Conservation (phyloP, 176 grass and related monocot genomes). For the Oryza rufipogon region DNA sequence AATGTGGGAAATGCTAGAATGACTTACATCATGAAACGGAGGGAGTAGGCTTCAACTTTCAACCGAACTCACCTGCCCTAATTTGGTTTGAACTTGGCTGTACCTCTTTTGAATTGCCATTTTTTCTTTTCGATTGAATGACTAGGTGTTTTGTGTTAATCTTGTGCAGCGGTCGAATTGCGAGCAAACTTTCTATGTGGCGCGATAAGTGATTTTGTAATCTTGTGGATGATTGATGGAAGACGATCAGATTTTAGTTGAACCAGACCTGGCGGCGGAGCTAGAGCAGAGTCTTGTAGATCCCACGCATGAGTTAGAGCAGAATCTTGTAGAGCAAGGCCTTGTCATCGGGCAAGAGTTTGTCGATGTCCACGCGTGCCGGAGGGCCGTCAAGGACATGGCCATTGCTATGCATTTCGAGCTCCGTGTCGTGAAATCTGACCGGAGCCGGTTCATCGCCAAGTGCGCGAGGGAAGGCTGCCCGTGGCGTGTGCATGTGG, state of each 20-base stretch:
- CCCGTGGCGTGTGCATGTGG: constrained; percentile 84
- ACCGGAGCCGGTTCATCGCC: constrained; percentile 88
- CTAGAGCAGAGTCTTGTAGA: constrained; percentile 46
- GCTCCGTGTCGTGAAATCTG: constrained; percentile 89
- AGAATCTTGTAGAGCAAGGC: constrained; percentile 51
- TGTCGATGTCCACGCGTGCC: constrained; percentile 73
- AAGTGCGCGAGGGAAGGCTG: constrained; percentile 90
- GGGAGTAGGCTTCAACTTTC: no score
- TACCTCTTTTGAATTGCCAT: neutral
- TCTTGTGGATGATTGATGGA: constrained; percentile 41
- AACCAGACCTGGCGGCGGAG: constrained; percentile 35
- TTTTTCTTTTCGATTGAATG: neutral
- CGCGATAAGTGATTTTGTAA: constrained; percentile 26
- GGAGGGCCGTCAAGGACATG: constrained; percentile 84
- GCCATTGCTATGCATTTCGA: constrained; percentile 93
- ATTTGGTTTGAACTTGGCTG: neutral
- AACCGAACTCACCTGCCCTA: neutral
- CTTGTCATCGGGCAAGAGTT: constrained; percentile 91
- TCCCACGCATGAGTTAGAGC: constrained; percentile 58
- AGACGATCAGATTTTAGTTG: constrained; percentile 50
- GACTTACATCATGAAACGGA: no score
- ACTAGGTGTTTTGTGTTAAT: constrained; percentile 33
- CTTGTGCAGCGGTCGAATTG: constrained; percentile 25
- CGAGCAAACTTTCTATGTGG: constrained; percentile 16
- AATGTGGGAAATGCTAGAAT: no score